Percentiles rank a stretch among this genome's conserved stretches.
Evolutionary conservation across 169 alveolate species (phyloP).

Genomic region (Plasmodium adleri): DNA sequence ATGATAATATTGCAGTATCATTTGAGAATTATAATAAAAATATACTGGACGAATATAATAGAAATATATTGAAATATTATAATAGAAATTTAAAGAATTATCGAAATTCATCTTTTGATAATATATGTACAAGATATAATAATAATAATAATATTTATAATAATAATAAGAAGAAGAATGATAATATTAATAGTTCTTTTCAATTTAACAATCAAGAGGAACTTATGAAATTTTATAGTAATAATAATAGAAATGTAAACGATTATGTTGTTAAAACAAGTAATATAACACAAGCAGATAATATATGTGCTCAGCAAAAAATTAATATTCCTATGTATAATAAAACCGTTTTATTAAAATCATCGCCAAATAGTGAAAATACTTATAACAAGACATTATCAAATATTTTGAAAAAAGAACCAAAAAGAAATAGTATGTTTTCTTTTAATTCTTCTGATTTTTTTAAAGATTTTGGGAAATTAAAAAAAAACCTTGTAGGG

Average conservation of each 20-base stretch:
- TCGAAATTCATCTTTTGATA: slow-evolving; percentile 33
- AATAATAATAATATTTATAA: slow-evolving; percentile 6
- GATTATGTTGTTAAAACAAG: neutral
- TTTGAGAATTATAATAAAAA: neutral
- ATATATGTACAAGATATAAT: neutral
- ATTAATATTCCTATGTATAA: slow-evolving; percentile 7
- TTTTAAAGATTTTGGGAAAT: slow-evolving; percentile 19
- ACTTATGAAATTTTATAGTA: slow-evolving; percentile 17
- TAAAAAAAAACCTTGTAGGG: slow-evolving; percentile 19
- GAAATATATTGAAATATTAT: neutral
- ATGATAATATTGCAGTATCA: neutral
- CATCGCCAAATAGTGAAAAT: slow-evolving; percentile 1
- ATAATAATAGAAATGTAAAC: slow-evolving; percentile 15
- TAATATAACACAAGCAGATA: neutral
- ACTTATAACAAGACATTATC: slow-evolving; percentile 1
- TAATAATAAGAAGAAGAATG: neutral
- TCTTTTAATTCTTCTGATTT: slow-evolving; percentile 41
- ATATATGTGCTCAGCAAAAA: slow-evolving; percentile 1
- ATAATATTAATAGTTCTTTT: neutral
- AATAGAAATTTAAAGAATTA: slow-evolving; percentile 4
- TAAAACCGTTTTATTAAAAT: slow-evolving; percentile 15
- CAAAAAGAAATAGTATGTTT: slow-evolving; percentile 11
- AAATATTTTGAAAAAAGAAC: slow-evolving; percentile 37
- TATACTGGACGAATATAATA: slow-evolving; percentile 12
- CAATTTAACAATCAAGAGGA: neutral